Conservation (phyloP, 2,329 filamentous ascomycete genomes). For the Pezicula radicicola region DNA sequence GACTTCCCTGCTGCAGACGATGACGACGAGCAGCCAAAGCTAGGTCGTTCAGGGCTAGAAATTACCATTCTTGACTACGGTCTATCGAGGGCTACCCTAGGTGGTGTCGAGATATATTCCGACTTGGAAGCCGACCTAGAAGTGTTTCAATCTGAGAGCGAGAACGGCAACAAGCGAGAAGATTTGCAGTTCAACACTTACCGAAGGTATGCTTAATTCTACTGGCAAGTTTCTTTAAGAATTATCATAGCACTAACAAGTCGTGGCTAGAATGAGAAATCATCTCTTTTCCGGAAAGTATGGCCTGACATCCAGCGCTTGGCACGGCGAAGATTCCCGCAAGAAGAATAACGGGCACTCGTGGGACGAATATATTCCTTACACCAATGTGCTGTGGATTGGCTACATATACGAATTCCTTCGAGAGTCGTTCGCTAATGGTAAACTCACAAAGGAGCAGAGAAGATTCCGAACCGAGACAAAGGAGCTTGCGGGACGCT, state of each 20-base stretch:
- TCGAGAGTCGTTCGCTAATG: conserved; percentile 27
- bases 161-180: conserved; percentile 7
- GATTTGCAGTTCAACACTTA: conserved; percentile 56
- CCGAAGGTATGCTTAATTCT: conserved; percentile 55
- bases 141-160: conserved; percentile 60
- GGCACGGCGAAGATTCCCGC: conserved; percentile 10
- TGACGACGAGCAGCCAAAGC: conserved; percentile 30
- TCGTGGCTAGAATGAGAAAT: conserved; percentile 19
- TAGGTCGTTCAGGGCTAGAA: conserved; percentile 59
- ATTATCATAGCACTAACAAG: conserved; percentile 43
- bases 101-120: conserved; percentile 43
- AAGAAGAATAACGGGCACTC: conserved; percentile 18
- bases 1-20: conserved; percentile 1
- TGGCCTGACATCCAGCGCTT: conserved; percentile 7
- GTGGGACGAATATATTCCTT: conserved; percentile 54
- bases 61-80: conserved; percentile 66
- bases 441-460: conserved; percentile 32
- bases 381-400: conserved; percentile 65
- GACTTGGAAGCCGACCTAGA: conserved; percentile 59
- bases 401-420: conserved; percentile 56
- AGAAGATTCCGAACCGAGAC: conserved; percentile 44
- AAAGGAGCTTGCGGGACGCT: conserved; percentile 49
- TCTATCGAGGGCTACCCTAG: conserved; percentile 54
- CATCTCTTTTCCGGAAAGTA: conserved; percentile 16
- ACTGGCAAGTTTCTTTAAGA: conserved; percentile 46